These are phyloP conservation scores for Vanderwaltozyma verrucispora DNA, from an alignment of 805 yeast genomes.

Conservation along the genomic window DNA sequence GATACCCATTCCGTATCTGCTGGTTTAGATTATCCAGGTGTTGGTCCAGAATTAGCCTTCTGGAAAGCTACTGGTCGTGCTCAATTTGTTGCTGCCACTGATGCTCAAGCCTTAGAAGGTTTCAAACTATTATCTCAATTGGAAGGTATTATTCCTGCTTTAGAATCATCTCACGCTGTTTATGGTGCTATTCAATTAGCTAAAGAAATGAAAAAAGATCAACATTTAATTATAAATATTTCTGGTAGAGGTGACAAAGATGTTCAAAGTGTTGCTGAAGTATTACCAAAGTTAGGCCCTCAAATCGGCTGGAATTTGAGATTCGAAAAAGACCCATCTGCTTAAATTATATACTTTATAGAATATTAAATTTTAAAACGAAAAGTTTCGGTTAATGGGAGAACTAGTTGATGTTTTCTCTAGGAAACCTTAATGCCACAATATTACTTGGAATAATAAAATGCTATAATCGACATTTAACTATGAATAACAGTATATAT, in stretches of 20 bases:
- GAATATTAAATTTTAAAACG: no score
- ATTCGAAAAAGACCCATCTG: constrained; percentile 43
- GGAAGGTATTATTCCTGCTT: constrained; percentile 98
- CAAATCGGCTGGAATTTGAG: constrained; percentile 93
- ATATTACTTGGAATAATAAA: no score
- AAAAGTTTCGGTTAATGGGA: no score
- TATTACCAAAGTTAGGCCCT: constrained; percentile 82
- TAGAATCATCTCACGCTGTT: constrained; percentile 95
- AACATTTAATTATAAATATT: constrained; percentile 76
- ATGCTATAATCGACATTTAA: no score
- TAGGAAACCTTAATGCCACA: no score
- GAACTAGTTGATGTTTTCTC: no score
- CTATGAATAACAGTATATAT: no score
- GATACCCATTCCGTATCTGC: constrained; percentile 98
- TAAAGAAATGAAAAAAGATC: constrained; percentile 64
- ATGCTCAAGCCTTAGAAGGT: constrained; percentile 89
- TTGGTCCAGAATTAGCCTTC: constrained; percentile 93
- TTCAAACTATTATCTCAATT: constrained; percentile 80
- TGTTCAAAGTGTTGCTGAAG: constrained; percentile 95
- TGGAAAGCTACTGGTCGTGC: constrained; percentile 96
- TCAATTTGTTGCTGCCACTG: constrained; percentile 81
- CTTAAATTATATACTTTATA: background rate
- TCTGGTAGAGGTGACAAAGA: constrained; percentile 99
- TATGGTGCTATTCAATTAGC: constrained; percentile 87
- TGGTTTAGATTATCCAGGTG: constrained; percentile 98